A percentile compares a stretch with the other conserved stretches of the same genome.
Evolutionary conservation across 192 early-diverging fungal genomes (phyloP).

Genomic region (Paraglomus brasilianum): DNA sequence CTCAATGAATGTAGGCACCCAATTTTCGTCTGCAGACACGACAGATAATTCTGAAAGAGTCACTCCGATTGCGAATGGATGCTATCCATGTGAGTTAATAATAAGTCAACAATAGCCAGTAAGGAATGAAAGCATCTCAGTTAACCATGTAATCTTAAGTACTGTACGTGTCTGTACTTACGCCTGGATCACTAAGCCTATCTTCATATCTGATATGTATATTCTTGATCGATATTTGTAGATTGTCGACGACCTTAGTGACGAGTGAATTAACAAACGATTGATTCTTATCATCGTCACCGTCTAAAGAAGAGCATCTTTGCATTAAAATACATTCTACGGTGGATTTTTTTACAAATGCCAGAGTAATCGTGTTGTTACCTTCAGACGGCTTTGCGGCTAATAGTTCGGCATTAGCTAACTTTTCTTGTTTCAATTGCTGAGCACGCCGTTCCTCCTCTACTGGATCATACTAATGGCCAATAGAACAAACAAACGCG

Average conservation of each 20-base stretch:
- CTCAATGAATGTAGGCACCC: conserved; percentile 79
- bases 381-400: conserved; percentile 34
- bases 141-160: background rate
- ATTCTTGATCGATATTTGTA: conserved; percentile 92
- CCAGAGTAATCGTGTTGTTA: conserved; percentile 28
- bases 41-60: conserved; percentile 90
- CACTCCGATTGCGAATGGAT: conserved; percentile 84
- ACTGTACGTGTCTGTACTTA: too few relatives aligned
- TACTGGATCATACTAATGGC: conserved; percentile 73
- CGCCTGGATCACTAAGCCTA: conserved; percentile 66
- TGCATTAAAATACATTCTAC: background rate
- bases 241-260: conserved; percentile 93
- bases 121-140: background rate
- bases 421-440: conserved; percentile 76
- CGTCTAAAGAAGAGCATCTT: conserved; percentile 22
- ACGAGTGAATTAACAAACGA: conserved; percentile 86
- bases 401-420: conserved; percentile 75
- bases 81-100: conserved; percentile 31
- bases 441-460: conserved; percentile 76
- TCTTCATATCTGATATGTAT: conserved; percentile 98
- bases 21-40: conserved; percentile 83
- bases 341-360: background rate
- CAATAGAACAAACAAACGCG: too few relatives aligned
- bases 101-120: background rate
- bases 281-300: conserved; percentile 69